Conservation (phyloP, 2,329 filamentous ascomycete species). For the Aureobasidium subglaciale region DNA sequence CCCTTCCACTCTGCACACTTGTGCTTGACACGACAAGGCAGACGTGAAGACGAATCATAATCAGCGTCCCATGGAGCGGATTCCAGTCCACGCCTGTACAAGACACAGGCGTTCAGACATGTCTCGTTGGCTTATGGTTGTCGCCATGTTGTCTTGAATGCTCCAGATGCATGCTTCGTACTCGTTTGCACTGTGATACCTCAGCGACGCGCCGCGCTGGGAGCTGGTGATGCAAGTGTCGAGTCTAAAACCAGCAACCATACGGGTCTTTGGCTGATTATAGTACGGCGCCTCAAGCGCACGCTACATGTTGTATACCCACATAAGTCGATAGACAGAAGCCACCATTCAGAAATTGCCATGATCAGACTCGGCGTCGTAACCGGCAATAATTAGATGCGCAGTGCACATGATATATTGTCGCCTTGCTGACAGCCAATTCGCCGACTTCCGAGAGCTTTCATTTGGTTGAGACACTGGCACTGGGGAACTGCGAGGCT, state of each 20-base stretch:
- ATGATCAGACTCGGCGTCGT: not conserved
- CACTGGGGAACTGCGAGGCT: too few species aligned
- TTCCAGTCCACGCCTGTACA: not conserved
- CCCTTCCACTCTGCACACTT: not conserved
- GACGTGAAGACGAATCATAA: not conserved
- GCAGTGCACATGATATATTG: not conserved
- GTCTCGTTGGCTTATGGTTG: not conserved
- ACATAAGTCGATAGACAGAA: not conserved
- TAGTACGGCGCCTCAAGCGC: not conserved
- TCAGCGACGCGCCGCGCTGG: not conserved
- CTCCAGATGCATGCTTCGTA: not conserved
- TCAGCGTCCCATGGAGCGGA: not conserved
- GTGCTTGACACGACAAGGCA: not conserved
- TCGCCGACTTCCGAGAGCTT: not conserved
- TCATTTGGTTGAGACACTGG: conserved; percentile 9
- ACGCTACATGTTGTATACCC: not conserved
- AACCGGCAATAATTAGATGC: not conserved
- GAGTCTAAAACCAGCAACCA: not conserved
- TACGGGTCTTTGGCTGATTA: not conserved
- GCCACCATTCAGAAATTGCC: not conserved
- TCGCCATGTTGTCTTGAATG: not conserved
- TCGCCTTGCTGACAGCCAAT: not conserved
- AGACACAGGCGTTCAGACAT: not conserved
- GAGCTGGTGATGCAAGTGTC: not conserved
- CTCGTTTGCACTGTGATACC: not conserved